Conservation (phyloP, 257 asterid genomes). For the Fraxinus pennsylvanica region DNA sequence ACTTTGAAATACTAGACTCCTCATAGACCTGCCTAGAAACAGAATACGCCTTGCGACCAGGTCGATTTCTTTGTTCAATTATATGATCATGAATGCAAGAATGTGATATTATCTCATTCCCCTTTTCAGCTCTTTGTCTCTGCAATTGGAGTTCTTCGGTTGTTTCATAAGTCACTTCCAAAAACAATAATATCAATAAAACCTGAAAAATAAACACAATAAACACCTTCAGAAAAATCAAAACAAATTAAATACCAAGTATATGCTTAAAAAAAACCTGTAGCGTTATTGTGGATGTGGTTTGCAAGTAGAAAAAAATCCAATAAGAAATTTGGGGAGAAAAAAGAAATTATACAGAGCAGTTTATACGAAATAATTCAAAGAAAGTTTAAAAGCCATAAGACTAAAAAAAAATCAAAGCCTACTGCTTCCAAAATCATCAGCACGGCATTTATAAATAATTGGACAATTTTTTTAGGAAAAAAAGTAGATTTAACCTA, state of each 20-base stretch:
- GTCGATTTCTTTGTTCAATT: constrained; percentile 76
- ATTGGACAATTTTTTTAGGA: neutral
- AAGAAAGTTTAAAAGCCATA: constrained; percentile 7
- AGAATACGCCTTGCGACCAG: constrained; percentile 82
- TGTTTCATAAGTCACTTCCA: constrained; percentile 55
- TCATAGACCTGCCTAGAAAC: constrained; percentile 77
- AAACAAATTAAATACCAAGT: neutral
- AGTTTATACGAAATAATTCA: constrained; percentile 3
- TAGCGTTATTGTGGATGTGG: neutral
- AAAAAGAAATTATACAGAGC: neutral
- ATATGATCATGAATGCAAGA: constrained; percentile 95
- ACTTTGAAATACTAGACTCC: constrained; percentile 29
- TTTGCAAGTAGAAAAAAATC: neutral
- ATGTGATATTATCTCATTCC: constrained; percentile 53
- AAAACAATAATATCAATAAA: constrained; percentile 53
- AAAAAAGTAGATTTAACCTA: constrained; percentile 9
- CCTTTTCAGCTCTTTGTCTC: constrained; percentile 45
- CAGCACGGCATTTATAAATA: neutral
- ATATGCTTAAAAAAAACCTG: neutral
- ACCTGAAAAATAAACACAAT: constrained; percentile 48
- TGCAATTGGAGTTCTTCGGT: constrained; percentile 40
- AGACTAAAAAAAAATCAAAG: constrained; percentile 3
- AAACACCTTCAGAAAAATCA: constrained; percentile 14
- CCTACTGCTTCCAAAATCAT: constrained; percentile 20
- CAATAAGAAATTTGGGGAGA: constrained; percentile 6